These are phyloP conservation scores for Monosporozyma yasuniensis DNA, from an alignment of 805 yeast species.

Conservation along the genomic window DNA sequence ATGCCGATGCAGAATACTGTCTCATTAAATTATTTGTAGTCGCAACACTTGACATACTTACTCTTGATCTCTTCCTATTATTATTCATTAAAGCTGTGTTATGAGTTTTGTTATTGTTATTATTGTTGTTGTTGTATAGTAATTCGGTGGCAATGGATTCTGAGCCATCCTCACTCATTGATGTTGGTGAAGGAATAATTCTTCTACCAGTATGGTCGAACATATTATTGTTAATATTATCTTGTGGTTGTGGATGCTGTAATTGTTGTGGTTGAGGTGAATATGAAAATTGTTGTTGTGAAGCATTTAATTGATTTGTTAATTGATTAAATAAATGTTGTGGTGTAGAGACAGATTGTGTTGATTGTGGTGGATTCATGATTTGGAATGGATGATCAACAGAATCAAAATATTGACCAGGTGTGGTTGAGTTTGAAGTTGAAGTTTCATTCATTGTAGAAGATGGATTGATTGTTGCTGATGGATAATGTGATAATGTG, in stretches of 20 bases:
- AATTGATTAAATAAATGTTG: not conserved
- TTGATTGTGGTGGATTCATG: not conserved
- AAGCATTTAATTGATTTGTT: not conserved
- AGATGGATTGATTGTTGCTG: not conserved
- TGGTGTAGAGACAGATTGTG: not conserved
- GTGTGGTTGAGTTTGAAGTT: not conserved
- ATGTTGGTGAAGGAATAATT: constrained; percentile 49
- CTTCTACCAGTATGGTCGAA: constrained; percentile 2
- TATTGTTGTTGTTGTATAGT: not conserved
- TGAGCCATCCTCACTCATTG: constrained; percentile 51
- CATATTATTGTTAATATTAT: not conserved
- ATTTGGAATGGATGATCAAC: not conserved
- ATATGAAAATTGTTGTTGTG: constrained; percentile 6
- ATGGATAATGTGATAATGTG: constrained; percentile 1
- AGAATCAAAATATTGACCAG: not conserved
- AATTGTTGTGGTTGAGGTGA: constrained; percentile 13
- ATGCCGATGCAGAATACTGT: constrained; percentile 2
- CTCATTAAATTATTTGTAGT: not conserved
- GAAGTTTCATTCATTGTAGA: not conserved
- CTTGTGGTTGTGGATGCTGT: not conserved
- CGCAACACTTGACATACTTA: not conserved
- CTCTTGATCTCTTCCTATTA: constrained; percentile 1
- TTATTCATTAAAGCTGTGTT: no score
- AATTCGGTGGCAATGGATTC: constrained; percentile 32
- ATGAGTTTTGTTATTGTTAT: not conserved